Base-by-base conservation (phyloP, 1,139 yeast genomes). In the Ogataea hybrid region DNA sequence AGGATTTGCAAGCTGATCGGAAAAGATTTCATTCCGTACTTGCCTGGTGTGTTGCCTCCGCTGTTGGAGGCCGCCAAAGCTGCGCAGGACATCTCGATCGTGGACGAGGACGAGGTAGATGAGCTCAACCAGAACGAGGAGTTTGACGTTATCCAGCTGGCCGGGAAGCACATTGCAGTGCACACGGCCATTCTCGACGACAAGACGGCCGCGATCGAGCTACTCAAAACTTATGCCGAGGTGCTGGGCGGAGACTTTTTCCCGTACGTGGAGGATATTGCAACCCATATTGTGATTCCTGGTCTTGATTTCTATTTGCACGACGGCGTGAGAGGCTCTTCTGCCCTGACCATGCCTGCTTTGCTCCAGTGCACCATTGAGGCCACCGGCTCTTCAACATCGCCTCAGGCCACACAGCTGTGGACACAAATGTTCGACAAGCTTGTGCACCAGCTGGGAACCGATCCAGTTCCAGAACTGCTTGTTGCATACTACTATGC, bases 161-260 rank as follows among this genome's bases (percentile, higher is more conserved):
- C 90, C 22, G 98, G 98, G 41, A 90, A 88, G 62, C 90, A 86
- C 58, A 81, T 92, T 58, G 98, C 97, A 18, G 89, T 92, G 41
- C 96, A 90, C 61, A 88, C 97, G 4, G 88, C 96, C 15, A 73
- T 87, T 16, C 72, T 92, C 49, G 98, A 92, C 59, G 97, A 90
- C 52, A 92, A 94, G 67, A 90, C 88, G 8, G 75, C 84, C 28
- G 97, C 98, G 4, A 84, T 92, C 71, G 97, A 92, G 58, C 71
- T 92, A 46, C 71, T 92, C 45, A 79, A 89, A 52, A 77, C 84
- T n/a, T 92, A 94, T 60, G 95, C 97, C 10, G 79, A 84, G 40
- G 87, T 87, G 51, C 74, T 92, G 51, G 88, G 87, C 51, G 92
- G 77, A 27, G 84, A 79, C 45, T 92, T 94, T 64, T 84, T 76